A percentile compares a stretch with the other conserved stretches of the same genome.
Evolutionary conservation across 2,329 filamentous ascomycete genomes (phyloP).

Genomic region (Rasamsonia emersonii): DNA sequence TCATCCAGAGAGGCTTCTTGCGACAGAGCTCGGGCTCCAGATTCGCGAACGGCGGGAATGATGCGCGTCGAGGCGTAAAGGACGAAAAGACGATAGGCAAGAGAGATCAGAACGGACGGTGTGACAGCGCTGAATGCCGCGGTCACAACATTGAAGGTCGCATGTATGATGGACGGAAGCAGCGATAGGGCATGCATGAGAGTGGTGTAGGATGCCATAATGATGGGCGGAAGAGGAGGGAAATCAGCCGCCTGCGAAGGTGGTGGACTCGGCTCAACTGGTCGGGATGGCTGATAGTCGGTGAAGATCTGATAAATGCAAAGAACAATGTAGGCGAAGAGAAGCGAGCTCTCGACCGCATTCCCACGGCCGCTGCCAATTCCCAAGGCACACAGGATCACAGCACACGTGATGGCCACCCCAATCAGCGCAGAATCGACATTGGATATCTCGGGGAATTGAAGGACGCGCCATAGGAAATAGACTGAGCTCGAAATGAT

Average conservation of each 20-base stretch:
- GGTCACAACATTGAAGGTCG: constrained; percentile 74
- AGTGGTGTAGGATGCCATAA: constrained; percentile 97
- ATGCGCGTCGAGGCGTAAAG: constrained; percentile 94
- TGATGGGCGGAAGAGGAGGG: constrained; percentile 89
- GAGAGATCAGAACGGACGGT: constrained; percentile 87
- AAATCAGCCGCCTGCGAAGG: constrained; percentile 62
- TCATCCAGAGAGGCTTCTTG: constrained; percentile 82
- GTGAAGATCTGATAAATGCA: constrained; percentile 99
- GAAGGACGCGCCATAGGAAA: constrained; percentile 90
- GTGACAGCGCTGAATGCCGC: constrained; percentile 94
- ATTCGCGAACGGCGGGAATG: constrained; percentile 84
- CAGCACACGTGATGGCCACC: constrained; percentile 80
- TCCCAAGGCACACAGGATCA: constrained; percentile 88
- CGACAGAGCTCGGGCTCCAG: constrained; percentile 71
- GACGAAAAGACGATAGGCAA: constrained; percentile 87
- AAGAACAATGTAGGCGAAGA: constrained; percentile 96
- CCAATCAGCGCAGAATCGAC: constrained; percentile 89
- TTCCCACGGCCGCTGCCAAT: constrained; percentile 92
- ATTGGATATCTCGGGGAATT: constrained; percentile 87
- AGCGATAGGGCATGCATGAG: constrained; percentile 74
- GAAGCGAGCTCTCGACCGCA: constrained; percentile 84
- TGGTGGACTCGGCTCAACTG: constrained; percentile 45
- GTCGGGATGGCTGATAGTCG: constrained; percentile 78
- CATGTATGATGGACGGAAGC: constrained; percentile 74
- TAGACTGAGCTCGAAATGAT: constrained; percentile 91